Percentiles rank a stretch among this genome's conserved stretches.
phyloP scores from a whole-genome alignment of 192 early-diverging fungal species.

The Backusella tarrabulga region DNA sequence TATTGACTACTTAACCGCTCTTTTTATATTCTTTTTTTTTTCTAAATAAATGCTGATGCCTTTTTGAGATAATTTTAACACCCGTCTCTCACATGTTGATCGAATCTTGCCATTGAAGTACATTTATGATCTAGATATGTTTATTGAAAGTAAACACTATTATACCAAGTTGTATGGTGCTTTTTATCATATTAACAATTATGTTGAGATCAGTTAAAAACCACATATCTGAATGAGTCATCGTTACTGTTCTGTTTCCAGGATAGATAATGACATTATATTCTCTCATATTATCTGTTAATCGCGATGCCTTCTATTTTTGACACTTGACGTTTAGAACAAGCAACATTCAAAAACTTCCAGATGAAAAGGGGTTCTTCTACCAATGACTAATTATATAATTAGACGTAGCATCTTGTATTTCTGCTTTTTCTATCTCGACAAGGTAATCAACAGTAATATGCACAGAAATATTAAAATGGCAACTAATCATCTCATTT shows the following conservation, averaged over 20 bases:
- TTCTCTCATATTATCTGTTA: no score
- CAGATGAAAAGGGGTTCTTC: no score
- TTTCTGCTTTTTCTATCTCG: no score
- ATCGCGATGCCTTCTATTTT: no score
- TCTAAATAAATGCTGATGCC: background rate
- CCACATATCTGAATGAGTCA: background rate
- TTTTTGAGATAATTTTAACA: background rate
- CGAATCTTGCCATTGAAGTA: background rate
- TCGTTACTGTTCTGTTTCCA: background rate
- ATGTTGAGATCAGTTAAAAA: background rate
- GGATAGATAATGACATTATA: background rate
- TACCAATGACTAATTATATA: no score
- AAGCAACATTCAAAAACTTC: no score
- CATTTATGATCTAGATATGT: background rate
- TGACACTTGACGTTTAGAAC: no score
- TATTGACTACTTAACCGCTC: background rate
- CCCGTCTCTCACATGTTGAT: background rate
- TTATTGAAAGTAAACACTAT: background rate
- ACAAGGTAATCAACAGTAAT: no score
- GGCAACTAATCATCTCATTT: no score
- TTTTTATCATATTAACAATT: background rate
- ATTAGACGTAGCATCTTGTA: no score
- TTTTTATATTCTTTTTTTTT: background rate
- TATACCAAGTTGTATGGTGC: background rate
- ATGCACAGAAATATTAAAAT: no score